These are phyloP conservation scores for Aegilops speltoides DNA, from an alignment of 176 grass and related monocot genomes.

Conservation along the genomic window DNA sequence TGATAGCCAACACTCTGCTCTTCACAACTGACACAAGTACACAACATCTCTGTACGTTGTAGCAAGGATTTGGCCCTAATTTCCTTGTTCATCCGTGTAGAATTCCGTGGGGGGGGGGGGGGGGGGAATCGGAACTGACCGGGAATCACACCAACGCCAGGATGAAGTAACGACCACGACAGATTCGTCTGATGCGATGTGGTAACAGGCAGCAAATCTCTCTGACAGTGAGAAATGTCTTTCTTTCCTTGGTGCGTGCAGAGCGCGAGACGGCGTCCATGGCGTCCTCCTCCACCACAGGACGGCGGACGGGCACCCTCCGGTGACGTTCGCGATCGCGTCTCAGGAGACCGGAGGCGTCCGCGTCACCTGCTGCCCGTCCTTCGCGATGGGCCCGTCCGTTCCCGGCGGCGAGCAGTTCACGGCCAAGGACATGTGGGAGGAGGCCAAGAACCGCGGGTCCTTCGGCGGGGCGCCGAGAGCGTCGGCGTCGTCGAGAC, in stretches of 20 bases:
- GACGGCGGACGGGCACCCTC: conserved; percentile 42
- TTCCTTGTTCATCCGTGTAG: conserved; percentile 30
- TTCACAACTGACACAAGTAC: neutral
- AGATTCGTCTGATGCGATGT: neutral
- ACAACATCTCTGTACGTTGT: neutral
- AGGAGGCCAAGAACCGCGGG: conserved; percentile 53
- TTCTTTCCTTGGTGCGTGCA: neutral
- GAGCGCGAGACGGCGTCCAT: conserved; percentile 51
- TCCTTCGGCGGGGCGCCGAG: conserved; percentile 35
- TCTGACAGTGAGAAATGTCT: neutral
- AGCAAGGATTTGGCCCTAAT: neutral
- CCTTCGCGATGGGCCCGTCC: conserved; percentile 47
- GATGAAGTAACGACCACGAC: conserved; percentile 48
- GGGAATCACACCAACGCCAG: conserved; percentile 63
- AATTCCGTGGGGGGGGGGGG: conserved; percentile 65
- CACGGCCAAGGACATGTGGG: conserved; percentile 60
- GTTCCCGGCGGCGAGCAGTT: conserved; percentile 38
- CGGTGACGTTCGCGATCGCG: conserved; percentile 63
- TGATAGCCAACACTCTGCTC: conserved; percentile 8
- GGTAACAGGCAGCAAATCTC: neutral
- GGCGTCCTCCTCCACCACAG: conserved; percentile 67
- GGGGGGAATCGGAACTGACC: conserved; percentile 49
- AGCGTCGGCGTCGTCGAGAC: conserved; percentile 17
- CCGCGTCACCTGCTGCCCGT: conserved; percentile 55
- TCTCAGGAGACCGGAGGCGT: conserved; percentile 56